Base-by-base conservation (phyloP, 2,329 filamentous ascomycete genomes). In the Exophiala xenobiotica region DNA sequence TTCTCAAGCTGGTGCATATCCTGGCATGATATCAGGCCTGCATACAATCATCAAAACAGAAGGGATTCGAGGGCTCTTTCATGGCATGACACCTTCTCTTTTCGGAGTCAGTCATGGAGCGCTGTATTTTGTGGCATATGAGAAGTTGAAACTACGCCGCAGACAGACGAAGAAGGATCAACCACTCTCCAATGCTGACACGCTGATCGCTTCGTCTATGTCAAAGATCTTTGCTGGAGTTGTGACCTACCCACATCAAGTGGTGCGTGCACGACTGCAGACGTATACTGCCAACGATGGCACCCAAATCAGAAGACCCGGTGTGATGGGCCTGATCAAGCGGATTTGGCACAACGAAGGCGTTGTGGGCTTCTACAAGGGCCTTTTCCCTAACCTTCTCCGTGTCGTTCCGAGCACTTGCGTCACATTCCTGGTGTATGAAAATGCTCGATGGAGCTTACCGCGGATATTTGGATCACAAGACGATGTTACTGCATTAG, bases 381-480 rank as follows among this genome's bases (percentile, higher is more conserved):
- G 93, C 1, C 74, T 97, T 51, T 83, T 89, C 33, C 91, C 92
- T 1, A 95, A 92, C 60, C 79, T 96, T n/a, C 76, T 96, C 46
- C 81, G 93, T 55, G 93, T 97, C 22, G 77, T 99, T 69, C 93
- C 93, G 3, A 91, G 90, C 24, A 97, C 93, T 3, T 95, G 93
- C 81, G 89, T 96, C 47, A 97, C 92, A 1, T 97, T 99, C 67
- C 71, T 99, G 63, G 91, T 97, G 19, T 97, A 97, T 71, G 93
- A 99, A 75, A 97, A 97, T 69, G 85, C 87, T 53, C 90, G 87
- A 71, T 83, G 80, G 60, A 45, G 29, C 8, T 38, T 62, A 26
- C 60, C 60, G 14, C 46, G 56, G 29, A 38, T 61, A 11, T 56
- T 59, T 49, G 54, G 56, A 6, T 19, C 35, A 18, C 27, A 23